Percentiles rank a stretch among this genome's conserved stretches.
Evolutionary conservation across 805 yeast genomes (phyloP).

Genomic region (Yamadazyma nakazawae): DNA sequence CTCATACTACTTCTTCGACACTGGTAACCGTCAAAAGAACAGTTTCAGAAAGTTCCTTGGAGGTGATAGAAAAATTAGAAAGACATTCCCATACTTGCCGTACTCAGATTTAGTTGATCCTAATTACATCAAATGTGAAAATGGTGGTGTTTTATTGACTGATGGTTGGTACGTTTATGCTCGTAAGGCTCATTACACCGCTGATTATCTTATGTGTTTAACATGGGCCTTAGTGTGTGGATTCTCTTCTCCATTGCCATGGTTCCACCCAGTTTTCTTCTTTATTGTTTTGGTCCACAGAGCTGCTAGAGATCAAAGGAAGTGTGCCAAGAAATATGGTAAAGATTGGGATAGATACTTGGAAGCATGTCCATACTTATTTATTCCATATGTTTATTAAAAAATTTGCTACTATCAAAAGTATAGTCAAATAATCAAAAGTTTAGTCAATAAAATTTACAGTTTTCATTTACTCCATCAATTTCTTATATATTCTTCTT

Average conservation of each 20-base stretch:
- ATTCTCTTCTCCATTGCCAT: conserved; percentile 81
- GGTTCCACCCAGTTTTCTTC: conserved; percentile 94
- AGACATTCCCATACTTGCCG: conserved; percentile 92
- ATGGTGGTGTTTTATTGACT: conserved; percentile 79
- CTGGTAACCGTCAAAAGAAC: conserved; percentile 93
- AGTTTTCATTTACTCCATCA: neutral
- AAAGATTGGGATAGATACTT: conserved; percentile 88
- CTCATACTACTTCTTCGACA: conserved; percentile 92
- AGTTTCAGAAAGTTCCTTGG: conserved; percentile 79
- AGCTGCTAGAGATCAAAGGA: conserved; percentile 80
- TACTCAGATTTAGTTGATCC: conserved; percentile 81
- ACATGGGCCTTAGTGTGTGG: conserved; percentile 95
- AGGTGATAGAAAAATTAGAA: conserved; percentile 75
- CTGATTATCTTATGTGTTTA: conserved; percentile 83
- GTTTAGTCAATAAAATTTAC: neutral
- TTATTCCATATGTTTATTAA: conserved; percentile 76
- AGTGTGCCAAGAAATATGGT: conserved; percentile 86
- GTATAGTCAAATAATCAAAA: neutral
- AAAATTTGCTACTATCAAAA: neutral
- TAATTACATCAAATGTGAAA: conserved; percentile 74
- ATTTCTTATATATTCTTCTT: neutral
- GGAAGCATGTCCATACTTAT: conserved; percentile 85
- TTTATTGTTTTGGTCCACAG: conserved; percentile 84
- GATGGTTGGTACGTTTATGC: conserved; percentile 96
- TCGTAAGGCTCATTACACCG: conserved; percentile 92